Evolutionary conservation across 306 rosid species (phyloP), one percentile per base, ranked within the genome.

Genomic region (Trichosanthes cucumerina): DNA sequence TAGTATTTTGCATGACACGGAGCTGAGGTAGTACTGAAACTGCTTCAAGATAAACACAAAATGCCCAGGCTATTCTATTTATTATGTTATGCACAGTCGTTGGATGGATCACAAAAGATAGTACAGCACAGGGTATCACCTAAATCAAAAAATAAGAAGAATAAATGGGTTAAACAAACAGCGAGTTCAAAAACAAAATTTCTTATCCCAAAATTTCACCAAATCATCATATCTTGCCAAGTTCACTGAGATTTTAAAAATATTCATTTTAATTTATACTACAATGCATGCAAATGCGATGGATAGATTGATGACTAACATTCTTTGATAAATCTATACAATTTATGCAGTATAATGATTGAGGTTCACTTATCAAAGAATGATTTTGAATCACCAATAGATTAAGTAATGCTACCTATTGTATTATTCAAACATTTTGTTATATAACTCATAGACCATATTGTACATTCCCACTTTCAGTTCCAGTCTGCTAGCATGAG

Each of bases 21-120:
- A 92, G 82, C 82, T 90, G 92, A 73, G 97, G 97, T 33, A 92
- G 88, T 23, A 92, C 94, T 19, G 94, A 92, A 18, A 90, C 89
- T 64, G 97, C 94, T 88, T 92, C 97, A 77, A 92, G 94, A 84
- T 90, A 92, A 82, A 92, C 97, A 85, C 93, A 91, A 78, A 91
- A 89, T 28, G 92, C 91, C 97, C 97, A 89, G 58, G 82, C 78
- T 82, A 89, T 86, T 85, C 92, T 83, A 83, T 88, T 91, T 16
- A 89, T 3, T 11, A 74, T 18, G 66, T 84, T 81, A 87, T 91
- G 93, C 39, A 56, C 82, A 18, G 97, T 91, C 3, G 92, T 47
- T 39, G 97, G 97, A 83, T 91, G 97, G 75, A 91, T 36, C 13
- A 82, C n/a, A 7, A 89, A 71, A 26, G 97, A 84, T 23, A 91